Evolutionary conservation across 306 rosid species (phyloP), one percentile per base, ranked within the genome.

Genomic region (Dicorynia guianensis): DNA sequence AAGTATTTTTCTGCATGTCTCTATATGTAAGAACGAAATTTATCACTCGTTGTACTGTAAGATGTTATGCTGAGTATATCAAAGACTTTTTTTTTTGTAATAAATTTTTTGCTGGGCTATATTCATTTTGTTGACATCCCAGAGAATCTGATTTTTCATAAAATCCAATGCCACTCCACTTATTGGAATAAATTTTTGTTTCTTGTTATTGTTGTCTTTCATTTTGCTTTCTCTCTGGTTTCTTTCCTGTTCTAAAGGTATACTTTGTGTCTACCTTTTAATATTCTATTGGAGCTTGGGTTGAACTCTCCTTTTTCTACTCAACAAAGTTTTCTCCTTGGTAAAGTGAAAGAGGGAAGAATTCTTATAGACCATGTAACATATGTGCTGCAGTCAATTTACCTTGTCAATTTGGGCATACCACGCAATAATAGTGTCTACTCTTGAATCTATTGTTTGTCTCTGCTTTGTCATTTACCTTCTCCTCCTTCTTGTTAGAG

Each of bases 281-380:
- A 6, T 40, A 15, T 69, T 48, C 43, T 13, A 3, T 44, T 49
- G 35, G 63, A 39, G 13, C 39, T 40, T 43, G 46, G 58, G 66
- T 50, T 77, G 76, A 9, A 19, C 64, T 5, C n/a, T 11, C 7
- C 42, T 20, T 47, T 64, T 17, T 42, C 12, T 30, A 59, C 15
- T 75, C 38, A 39, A 63, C 59, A 35, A 35, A 74, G 15, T 34
- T 73, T 50, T 39, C 43, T 49, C 63, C 17, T 11, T 46, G 7
- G 33, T 55, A 18, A 55, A 20, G 15, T 38, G 6, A 75, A 43
- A 54, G 54, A 55, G 3, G 13, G 53, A 77, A 68, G 35, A 49
- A 47, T 11, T 14, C 4, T 17, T 11, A 36, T 33, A 25, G 30
- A 25, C 30, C 30, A 25, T 25, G 1, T 25, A 39, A 20, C 61